Base-by-base conservation (phyloP, 495 filamentous ascomycete species). In the Penicillium atrosanguineum region DNA sequence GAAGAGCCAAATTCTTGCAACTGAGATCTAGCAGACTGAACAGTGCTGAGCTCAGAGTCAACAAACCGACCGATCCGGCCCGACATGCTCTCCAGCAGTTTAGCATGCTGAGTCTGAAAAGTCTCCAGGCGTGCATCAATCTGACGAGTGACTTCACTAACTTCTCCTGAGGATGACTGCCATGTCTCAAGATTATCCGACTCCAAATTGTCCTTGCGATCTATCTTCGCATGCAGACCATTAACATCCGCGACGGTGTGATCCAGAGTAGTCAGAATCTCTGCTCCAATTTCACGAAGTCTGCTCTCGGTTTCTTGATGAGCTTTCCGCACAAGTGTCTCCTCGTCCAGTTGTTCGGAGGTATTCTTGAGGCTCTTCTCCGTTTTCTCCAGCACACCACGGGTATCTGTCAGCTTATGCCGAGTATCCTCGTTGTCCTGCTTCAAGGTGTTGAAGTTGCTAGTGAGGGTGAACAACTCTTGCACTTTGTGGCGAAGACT, bases 401-500 rank as follows among this genome's bases (percentile, higher is more conserved):
- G 87, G 0, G 94, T 95, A 38, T 88, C 83, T 45, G 90, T 86
- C 8, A 98, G 78, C 26, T 81, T 76, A 19, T 76, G 64, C 44
- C 80, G 86, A 0, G 86, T 91, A 18, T 78, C 73, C 50, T 97
- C 92, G 51, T 91, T 86, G 43, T 97, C 90, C 47, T 91, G 89
- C 68, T 90, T 95, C 55, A 97, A 70, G 3, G 78, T 81, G 62
- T 89, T 91, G 66, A 97, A 93, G 56, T 84, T 91, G 20, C 84
- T 87, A 7, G 90, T 96, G 16, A 96, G 71, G 1, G 84, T 77
- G 64, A 95, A 91, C 7, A 97, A 79, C 64, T 98, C 90, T 60
- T 97, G 89, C 1, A 91, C 85, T 58, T 95, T 96, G 69, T 96
- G 91, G 16, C 89, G 82, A 16, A 97, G 78, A 53, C 90, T 95